These are phyloP conservation scores for Xylariaceae sp. DNA, from an alignment of 2,329 filamentous ascomycete genomes.

Conservation along the genomic window DNA sequence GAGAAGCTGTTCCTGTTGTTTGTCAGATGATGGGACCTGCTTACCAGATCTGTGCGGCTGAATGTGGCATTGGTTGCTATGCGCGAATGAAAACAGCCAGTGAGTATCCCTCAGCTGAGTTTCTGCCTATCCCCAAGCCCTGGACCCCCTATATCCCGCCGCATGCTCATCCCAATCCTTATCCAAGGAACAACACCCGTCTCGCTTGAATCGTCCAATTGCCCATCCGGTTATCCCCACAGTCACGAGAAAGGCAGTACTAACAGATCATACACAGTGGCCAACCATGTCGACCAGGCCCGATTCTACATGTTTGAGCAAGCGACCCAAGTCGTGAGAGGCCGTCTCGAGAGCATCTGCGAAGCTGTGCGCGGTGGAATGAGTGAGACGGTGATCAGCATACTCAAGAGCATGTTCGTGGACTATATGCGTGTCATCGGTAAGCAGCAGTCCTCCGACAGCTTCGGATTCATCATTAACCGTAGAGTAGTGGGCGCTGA, in stretches of 20 bases:
- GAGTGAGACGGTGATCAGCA: slow-evolving; percentile 5
- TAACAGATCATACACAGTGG: slow-evolving; percentile 30
- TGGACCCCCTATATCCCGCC: too few species aligned
- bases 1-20: slow-evolving; percentile 51
- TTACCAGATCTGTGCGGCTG: slow-evolving; percentile 44
- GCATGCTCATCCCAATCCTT: too few species aligned
- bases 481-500: slow-evolving; percentile 16
- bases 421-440: slow-evolving; percentile 26
- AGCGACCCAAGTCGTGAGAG: slow-evolving; percentile 41
- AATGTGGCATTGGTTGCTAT: slow-evolving; percentile 45
- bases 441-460: slow-evolving; percentile 8
- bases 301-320: slow-evolving; percentile 49
- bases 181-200: too few species aligned
- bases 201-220: too few species aligned
- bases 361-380: slow-evolving; percentile 13
- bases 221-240: too few species aligned
- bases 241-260: too few species aligned
- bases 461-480: slow-evolving; percentile 9
- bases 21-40: slow-evolving; percentile 41
- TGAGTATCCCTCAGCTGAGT: too few species aligned
- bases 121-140: too few species aligned
- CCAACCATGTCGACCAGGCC: slow-evolving; percentile 37
- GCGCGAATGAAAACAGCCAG: slow-evolving; percentile 50
- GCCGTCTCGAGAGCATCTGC: slow-evolving; percentile 39
- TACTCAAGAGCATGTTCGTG: slow-evolving; percentile 11